Evolutionary conservation across 2,329 filamentous ascomycete species (phyloP).

Genomic region (Mycosphaerella sp.): DNA sequence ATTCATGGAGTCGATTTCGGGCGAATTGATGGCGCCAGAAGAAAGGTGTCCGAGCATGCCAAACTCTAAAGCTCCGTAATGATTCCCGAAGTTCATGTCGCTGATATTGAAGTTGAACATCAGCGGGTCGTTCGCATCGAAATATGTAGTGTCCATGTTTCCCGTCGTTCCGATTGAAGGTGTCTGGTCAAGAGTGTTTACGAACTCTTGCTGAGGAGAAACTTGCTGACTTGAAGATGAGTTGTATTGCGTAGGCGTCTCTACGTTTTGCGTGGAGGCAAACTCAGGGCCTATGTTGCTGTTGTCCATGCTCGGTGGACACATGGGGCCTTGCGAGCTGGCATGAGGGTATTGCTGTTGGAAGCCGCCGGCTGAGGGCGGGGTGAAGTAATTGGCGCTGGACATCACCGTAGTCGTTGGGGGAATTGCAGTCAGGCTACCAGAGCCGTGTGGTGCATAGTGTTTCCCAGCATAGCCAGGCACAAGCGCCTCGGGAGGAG

Average conservation of each 20-base stretch:
- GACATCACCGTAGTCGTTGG: constrained; percentile 23
- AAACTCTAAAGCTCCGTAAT: constrained; percentile 93
- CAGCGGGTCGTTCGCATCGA: constrained; percentile 86
- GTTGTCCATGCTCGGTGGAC: constrained; percentile 40
- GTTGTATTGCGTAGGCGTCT: constrained; percentile 65
- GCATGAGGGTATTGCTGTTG: constrained; percentile 35
- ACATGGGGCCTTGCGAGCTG: constrained; percentile 33
- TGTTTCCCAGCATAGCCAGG: constrained; percentile 71
- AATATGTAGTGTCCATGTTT: constrained; percentile 55
- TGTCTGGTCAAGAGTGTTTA: constrained; percentile 45
- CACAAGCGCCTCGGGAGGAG: constrained; percentile 78
- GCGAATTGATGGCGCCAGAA: constrained; percentile 57
- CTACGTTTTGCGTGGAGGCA: constrained; percentile 51
- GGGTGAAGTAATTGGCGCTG: constrained; percentile 42
- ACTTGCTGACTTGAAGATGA: constrained; percentile 50
- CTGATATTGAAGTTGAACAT: constrained; percentile 95
- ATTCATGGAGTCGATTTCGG: constrained; percentile 31
- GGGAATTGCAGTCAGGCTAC: constrained; percentile 20
- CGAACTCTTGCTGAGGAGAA: constrained; percentile 40
- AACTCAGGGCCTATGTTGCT: constrained; percentile 45
- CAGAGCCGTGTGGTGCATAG: constrained; percentile 42
- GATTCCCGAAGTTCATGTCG: constrained; percentile 89
- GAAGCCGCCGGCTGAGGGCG: constrained; percentile 37
- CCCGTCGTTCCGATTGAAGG: constrained; percentile 36
- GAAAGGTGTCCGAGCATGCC: constrained; percentile 96